Conservation (phyloP, 2,329 filamentous ascomycete genomes). For the Cladosporium colombiae region DNA sequence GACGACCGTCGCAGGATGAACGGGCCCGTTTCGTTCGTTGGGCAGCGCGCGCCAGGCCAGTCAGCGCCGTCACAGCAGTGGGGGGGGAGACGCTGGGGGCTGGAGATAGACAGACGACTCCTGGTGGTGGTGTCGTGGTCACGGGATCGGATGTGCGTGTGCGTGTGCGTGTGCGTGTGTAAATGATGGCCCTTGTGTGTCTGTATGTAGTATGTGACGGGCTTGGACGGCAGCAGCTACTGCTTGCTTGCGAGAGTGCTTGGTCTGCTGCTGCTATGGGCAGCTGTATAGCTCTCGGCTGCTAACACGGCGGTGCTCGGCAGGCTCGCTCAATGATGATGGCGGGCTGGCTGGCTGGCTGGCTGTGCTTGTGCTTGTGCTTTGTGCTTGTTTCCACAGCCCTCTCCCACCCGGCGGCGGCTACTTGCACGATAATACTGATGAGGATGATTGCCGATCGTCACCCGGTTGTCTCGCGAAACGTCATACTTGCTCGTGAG, state of each 20-base stretch:
- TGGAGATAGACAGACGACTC: background rate
- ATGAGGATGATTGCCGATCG: background rate
- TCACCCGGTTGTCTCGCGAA: background rate
- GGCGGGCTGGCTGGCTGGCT: background rate
- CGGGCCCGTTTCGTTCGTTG: constrained; percentile 1
- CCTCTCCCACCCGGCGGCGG: background rate
- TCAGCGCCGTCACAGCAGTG: constrained; percentile 1
- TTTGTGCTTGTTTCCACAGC: background rate
- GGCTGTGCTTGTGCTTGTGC: background rate
- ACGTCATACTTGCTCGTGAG: background rate
- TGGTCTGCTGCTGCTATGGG: background rate
- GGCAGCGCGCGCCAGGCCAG: constrained; percentile 9
- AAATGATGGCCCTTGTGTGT: background rate
- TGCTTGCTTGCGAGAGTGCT: background rate
- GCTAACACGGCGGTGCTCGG: background rate
- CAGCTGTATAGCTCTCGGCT: constrained; percentile 2
- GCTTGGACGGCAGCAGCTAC: no score
- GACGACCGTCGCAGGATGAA: background rate
- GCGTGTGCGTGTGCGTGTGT: background rate
- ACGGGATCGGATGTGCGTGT: background rate
- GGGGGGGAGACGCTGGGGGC: background rate
- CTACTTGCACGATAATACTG: constrained; percentile 1
- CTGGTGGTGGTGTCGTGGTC: background rate
- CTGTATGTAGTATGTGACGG: background rate
- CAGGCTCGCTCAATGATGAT: background rate